Evolutionary conservation across 2,329 filamentous ascomycete species (phyloP).

Genomic region (Biscogniauxia marginata): DNA sequence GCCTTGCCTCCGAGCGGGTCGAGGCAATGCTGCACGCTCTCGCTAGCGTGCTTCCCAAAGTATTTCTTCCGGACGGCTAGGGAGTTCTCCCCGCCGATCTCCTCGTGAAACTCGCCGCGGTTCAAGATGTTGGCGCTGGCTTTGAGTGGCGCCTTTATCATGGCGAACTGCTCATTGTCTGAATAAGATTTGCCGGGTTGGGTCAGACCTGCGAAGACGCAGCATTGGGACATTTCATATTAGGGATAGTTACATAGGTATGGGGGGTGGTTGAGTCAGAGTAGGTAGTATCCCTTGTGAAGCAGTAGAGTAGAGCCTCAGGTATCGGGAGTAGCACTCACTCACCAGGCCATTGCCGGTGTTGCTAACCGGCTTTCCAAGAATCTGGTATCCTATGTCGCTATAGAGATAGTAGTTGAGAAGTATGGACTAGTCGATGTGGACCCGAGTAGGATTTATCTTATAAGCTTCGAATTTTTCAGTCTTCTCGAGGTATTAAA

Average conservation of each 20-base stretch:
- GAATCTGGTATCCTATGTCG: conserved; percentile 16
- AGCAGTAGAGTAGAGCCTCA: too few relatives aligned
- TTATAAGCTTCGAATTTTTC: too few relatives aligned
- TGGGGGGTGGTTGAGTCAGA: too few relatives aligned
- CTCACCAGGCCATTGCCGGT: conserved; percentile 34
- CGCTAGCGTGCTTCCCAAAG: conserved; percentile 48
- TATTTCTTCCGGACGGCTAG: conserved; percentile 50
- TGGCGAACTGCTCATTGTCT: conserved; percentile 38
- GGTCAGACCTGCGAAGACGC: conserved; percentile 36
- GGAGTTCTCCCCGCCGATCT: conserved; percentile 43
- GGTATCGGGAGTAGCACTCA: background rate
- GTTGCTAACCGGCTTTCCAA: conserved; percentile 12
- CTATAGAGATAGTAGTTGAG: too few relatives aligned
- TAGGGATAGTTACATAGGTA: too few relatives aligned
- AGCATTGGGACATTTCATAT: background rate
- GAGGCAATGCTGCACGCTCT: conserved; percentile 49
- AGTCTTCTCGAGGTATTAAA: too few relatives aligned
- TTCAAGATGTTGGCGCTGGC: conserved; percentile 43
- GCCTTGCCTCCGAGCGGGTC: conserved; percentile 37
- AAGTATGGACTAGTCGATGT: background rate
- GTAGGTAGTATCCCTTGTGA: too few relatives aligned
- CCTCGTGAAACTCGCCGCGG: conserved; percentile 51
- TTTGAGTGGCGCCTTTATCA: conserved; percentile 43
- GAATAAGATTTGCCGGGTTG: conserved; percentile 39
- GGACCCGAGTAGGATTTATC: background rate